Evolutionary conservation across 768 basidiomycete genomes (phyloP).

Genomic region (Phaffia tasmanica): DNA sequence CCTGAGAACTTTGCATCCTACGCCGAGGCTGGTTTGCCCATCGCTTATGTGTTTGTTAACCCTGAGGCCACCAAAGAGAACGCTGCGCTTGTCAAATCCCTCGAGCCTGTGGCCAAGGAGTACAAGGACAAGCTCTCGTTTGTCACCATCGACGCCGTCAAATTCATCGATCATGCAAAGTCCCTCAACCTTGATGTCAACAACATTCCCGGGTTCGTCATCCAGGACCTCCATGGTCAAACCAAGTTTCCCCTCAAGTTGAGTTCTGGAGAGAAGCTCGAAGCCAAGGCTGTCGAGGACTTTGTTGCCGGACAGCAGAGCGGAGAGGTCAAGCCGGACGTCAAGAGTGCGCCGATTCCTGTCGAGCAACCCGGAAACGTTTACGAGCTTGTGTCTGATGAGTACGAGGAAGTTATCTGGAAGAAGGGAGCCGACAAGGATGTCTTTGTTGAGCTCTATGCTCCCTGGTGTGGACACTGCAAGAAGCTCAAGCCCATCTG

Average conservation of each 20-base stretch:
- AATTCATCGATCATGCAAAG: constrained; percentile 91
- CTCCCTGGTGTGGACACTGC: constrained; percentile 95
- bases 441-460: constrained; percentile 93
- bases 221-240: constrained; percentile 72
- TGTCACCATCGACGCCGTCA: constrained; percentile 93
- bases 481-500: constrained; percentile 91
- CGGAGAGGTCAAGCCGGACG: constrained; percentile 63
- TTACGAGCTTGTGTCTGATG: constrained; percentile 70
- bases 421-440: constrained; percentile 68
- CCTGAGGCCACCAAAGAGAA: constrained; percentile 53
- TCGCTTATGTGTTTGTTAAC: constrained; percentile 91
- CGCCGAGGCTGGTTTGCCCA: constrained; percentile 66
- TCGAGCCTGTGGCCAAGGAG: constrained; percentile 67
- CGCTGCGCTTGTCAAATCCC: constrained; percentile 52
- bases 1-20: constrained; percentile 87
- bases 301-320: constrained; percentile 57
- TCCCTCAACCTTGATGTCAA: constrained; percentile 74
- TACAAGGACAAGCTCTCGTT: constrained; percentile 86
- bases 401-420: constrained; percentile 74
- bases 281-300: constrained; percentile 47
- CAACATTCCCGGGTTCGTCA: constrained; percentile 87
- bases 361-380: constrained; percentile 71
- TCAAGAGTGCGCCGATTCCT: constrained; percentile 86
- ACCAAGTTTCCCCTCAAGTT: constrained; percentile 74
- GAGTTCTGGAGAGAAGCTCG: constrained; percentile 44